Evolutionary conservation across 2,329 filamentous ascomycete genomes (phyloP).

Genomic region (Chrysoporthe deuterocubensis): DNA sequence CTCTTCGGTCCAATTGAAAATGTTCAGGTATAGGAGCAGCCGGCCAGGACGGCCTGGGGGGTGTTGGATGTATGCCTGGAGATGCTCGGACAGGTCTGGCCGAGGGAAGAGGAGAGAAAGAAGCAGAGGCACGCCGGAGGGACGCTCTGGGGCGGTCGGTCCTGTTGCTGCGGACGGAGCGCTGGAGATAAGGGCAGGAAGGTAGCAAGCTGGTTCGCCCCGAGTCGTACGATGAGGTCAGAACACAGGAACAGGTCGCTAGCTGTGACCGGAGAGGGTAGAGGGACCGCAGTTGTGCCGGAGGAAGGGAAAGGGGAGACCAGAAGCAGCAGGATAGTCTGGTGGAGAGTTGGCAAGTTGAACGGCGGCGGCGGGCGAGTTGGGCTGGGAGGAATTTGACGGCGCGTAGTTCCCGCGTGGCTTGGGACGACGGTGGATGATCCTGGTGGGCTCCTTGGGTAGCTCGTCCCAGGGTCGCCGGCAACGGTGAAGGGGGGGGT

Average conservation of each 20-base stretch:
- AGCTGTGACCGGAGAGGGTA: background rate
- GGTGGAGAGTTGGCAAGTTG: background rate
- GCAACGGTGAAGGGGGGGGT: constrained; percentile 13
- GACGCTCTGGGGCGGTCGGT: background rate
- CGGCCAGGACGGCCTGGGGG: background rate
- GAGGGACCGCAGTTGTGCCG: background rate
- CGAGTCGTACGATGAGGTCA: background rate
- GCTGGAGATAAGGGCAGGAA: constrained; percentile 2
- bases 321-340: background rate
- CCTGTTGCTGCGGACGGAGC: background rate
- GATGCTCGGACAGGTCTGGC: background rate
- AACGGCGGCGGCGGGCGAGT: background rate
- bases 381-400: constrained; percentile 14
- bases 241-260: background rate
- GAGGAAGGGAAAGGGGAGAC: constrained; percentile 1
- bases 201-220: background rate
- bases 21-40: background rate
- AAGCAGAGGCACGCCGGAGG: background rate
- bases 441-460: constrained; percentile 5
- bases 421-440: constrained; percentile 2
- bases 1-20: background rate
- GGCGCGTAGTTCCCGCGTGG: constrained; percentile 14
- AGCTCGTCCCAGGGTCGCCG: constrained; percentile 13
- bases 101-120: background rate
- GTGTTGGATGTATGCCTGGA: background rate